Base-by-base conservation (phyloP, 2,329 filamentous ascomycete species). In the Botrytis sinoallii region DNA sequence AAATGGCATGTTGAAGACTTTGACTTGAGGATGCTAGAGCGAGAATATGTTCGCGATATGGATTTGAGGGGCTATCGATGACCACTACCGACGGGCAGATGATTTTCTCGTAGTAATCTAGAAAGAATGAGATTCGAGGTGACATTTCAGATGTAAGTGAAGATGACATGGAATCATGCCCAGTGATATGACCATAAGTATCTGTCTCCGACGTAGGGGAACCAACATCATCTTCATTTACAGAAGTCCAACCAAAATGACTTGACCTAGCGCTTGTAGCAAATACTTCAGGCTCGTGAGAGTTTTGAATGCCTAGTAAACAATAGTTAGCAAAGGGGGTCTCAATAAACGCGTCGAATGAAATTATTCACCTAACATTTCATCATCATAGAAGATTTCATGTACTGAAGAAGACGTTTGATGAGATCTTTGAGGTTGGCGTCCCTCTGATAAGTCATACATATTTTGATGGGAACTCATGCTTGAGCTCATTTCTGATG, bases 1-100 rank as follows among this genome's bases (percentile, higher is more conserved):
- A 96, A 79, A 98, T 94, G 71, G 95, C 95, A 82, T 97, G 94
- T 81, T 95, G 93, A n/a, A 98, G 85, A 77, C 93, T 94, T 78
- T 92, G 90, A 82, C 93, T 97, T 74, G 88, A 87, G 77, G 90
- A 87, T 20, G 94, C 93, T 69, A 98, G 86, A 72, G 90, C 90
- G 74, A 97, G 86, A 72, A 98, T 90, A 80, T 97, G 92, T 78
- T 91, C 90, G 75, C 94, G 88, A 81, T 95, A 98, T 1, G 95
- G 95, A 81, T 97, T 98, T 75, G 87, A 88, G 1, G 93, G 92
- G 18, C 91, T 91, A 81, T 98, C 95, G 81, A 97, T 94, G 77
- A 94, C 93, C 69, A 98, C 94, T 83, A 98, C 93, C 74, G 94
- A 93, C 8, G 93, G 93, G 77, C 94, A 96, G 84, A 98, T 95